Conservation (phyloP, 345 rosid genomes). For the Arabidopsis suecica region DNA sequence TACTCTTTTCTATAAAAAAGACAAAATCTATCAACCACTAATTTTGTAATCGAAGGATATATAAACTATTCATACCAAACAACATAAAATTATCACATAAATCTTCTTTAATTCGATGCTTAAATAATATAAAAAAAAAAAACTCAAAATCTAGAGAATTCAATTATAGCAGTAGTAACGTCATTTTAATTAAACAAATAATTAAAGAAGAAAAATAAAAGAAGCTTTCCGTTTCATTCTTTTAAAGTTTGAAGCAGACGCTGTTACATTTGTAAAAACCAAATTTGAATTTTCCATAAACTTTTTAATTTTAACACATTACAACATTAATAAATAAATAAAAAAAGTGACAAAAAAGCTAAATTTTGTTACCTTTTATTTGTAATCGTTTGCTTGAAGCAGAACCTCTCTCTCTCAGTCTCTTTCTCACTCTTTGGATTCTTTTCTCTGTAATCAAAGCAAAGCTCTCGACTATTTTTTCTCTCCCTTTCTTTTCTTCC, state of each 20-base stretch:
- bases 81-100: neutral
- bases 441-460: conserved; percentile 50
- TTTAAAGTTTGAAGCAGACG: conserved; percentile 13
- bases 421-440: conserved; percentile 30
- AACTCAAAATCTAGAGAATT: neutral
- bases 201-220: neutral
- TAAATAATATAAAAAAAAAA: neutral
- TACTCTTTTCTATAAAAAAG: no score
- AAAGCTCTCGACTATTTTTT: conserved; percentile 14
- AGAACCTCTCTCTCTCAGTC: conserved; percentile 35
- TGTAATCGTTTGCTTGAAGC: conserved; percentile 35
- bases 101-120: neutral
- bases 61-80: neutral
- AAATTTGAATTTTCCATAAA: neutral
- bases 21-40: no score
- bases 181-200: conserved; percentile 11
- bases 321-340: neutral
- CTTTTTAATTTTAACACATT: neutral
- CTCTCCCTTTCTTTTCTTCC: conserved; percentile 11
- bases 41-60: no score
- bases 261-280: conserved; percentile 3
- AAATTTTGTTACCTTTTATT: neutral
- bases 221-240: conserved; percentile 12
- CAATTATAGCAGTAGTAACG: conserved; percentile 11
- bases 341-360: neutral